phyloP scores from a whole-genome alignment of 805 yeast genomes.

The Yarrowia bubula region DNA sequence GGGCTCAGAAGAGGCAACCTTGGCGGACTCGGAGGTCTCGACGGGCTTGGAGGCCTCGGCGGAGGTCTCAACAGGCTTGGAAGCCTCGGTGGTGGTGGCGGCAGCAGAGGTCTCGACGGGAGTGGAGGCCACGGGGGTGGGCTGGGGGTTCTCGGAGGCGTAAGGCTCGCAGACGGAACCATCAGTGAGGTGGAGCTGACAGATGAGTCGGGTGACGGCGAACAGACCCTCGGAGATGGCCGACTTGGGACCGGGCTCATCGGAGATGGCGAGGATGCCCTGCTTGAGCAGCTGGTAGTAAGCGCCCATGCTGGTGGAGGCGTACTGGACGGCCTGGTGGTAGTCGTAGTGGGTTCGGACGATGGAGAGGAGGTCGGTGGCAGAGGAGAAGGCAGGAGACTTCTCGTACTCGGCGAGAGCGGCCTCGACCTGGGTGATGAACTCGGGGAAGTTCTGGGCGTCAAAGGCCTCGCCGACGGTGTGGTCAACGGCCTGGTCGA shows the following conservation, averaged over 20 bases:
- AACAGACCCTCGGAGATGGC: conserved; percentile 18
- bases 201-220: conserved; percentile 10
- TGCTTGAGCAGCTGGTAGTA: neutral
- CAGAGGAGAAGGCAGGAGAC: neutral
- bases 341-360: conserved; percentile 20
- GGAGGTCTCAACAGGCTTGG: neutral
- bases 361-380: neutral
- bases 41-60: neutral
- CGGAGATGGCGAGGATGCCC: neutral
- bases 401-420: neutral
- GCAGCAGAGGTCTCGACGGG: neutral
- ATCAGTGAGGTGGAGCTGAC: conserved; percentile 8
- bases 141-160: neutral
- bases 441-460: neutral
- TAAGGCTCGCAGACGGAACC: conserved; percentile 12
- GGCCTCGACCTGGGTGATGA: neutral
- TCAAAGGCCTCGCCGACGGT: neutral
- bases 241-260: neutral
- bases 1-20: neutral
- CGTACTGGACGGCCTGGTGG: conserved; percentile 6
- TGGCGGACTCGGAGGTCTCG: neutral
- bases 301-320: neutral
- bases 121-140: neutral
- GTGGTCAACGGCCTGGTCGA: neutral
- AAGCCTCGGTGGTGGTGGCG: neutral